A percentile compares a stretch with the other conserved stretches of the same genome.
phyloP scores from a whole-genome alignment of 306 rosid species.

The Bauhinia variegata region DNA sequence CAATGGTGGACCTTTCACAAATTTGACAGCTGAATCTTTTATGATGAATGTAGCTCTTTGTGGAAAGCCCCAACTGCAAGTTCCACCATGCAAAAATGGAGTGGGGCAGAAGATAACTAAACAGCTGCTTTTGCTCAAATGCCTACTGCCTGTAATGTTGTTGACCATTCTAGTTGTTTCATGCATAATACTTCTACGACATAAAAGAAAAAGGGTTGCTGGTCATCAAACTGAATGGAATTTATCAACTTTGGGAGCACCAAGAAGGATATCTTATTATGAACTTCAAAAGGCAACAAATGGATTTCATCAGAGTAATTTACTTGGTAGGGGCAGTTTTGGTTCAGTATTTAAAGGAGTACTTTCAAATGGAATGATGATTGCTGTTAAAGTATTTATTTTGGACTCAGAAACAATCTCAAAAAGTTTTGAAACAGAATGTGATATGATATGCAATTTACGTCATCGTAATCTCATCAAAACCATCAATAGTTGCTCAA shows the following conservation, averaged over 20 bases:
- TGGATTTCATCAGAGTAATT: background rate
- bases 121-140: background rate
- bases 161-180: background rate
- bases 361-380: background rate
- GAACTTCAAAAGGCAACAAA: background rate
- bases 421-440: slow-evolving; percentile 14
- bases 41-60: slow-evolving; percentile 26
- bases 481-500: background rate
- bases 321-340: background rate
- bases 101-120: too few species aligned
- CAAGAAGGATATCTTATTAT: background rate
- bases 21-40: slow-evolving; percentile 20
- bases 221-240: background rate
- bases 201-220: background rate
- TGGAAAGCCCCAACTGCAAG: slow-evolving; percentile 9
- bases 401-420: background rate
- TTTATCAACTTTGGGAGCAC: background rate
- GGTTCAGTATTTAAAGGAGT: slow-evolving; percentile 1
- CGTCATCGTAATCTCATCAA: slow-evolving; percentile 6
- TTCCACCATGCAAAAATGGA: background rate
- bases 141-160: background rate
- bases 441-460: background rate
- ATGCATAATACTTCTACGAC: background rate
- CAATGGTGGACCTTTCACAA: background rate
- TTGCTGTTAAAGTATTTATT: slow-evolving; percentile 6